Base-by-base conservation (phyloP, 1,139 yeast genomes). In the Scheffersomyces segobiensis region DNA sequence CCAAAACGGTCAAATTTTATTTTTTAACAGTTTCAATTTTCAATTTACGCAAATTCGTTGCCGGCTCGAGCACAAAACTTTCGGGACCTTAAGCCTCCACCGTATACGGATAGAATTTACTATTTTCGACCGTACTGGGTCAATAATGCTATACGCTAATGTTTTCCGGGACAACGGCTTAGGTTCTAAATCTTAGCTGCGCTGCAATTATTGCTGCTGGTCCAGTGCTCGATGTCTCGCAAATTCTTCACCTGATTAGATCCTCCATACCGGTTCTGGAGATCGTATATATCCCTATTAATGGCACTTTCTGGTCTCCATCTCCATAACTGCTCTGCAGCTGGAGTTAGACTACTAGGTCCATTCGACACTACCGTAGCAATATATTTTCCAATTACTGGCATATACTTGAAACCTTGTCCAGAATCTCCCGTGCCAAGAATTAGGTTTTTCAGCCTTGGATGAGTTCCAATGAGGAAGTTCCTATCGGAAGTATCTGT, bases 351-450 rank as follows among this genome's bases (percentile, higher is more conserved):
- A 39, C 54, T 56, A 50, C 56, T 50, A n/a, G 61, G 63, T 3
- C 72, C 72, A 22, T 65, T 55, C 18, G 62, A 46, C 14, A 63
- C 65, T 21, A 68, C 63, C 20, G 61, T 60, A 1, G 67, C 63
- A 18, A 81, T 76, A 59, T 77, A 79, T 55, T 68, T 68, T 3
- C 84, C 83, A 53, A 79, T 73, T 57, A 71, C 75, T n/a, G 83
- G 83, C 53, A 79, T 60, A 53, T 75, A 77, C 64, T 79, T 80
- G 63, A 71, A 79, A 1, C 72, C 82, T 64, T 79, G 82, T 3
- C 82, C 83, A 6, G 82, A 75, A 63, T 78, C 83, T 32, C 85
- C 85, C 6, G 80, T 68, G 0, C 81, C 82, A 7, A 78, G 75
- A 53, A 62, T 74, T 1, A 78, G 65, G 24, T 73, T 71, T 0